Percentiles rank a stretch among this genome's conserved stretches.
These are phyloP conservation scores for Phytophthora ohioensis DNA, from an alignment of 352 stramenopile genomes.

Conservation along the genomic window DNA sequence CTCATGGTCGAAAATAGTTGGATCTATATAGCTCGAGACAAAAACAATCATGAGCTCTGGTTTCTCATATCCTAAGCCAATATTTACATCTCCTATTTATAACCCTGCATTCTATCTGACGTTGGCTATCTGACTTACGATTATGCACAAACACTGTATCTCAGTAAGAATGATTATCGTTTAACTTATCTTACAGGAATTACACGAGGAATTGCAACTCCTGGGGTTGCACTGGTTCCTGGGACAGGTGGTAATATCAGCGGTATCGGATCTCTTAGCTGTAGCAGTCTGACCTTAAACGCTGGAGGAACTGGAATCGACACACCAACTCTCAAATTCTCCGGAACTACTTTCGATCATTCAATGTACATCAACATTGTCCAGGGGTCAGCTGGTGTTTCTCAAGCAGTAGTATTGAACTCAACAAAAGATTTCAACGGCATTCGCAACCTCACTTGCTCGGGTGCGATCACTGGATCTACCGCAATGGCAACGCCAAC, in stretches of 20 bases:
- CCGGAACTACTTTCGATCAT: background rate
- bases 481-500: background rate
- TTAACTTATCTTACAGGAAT: conserved; percentile 14
- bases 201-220: background rate
- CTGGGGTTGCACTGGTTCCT: background rate
- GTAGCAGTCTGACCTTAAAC: background rate
- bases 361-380: no score
- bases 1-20: conserved; percentile 6
- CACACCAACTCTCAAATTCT: background rate
- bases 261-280: background rate
- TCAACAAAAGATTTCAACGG: background rate
- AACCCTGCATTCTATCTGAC: background rate
- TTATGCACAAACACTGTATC: background rate
- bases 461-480: no score
- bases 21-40: background rate
- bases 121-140: background rate
- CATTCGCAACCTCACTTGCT: background rate
- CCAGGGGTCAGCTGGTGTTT: background rate
- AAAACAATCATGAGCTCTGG: no score
- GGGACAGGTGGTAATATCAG: conserved; percentile 1
- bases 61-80: background rate
- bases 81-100: background rate
- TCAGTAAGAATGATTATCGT: conserved; percentile 16
- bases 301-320: background rate
- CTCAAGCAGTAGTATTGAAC: background rate